These are phyloP conservation scores for Penicillium sp. DNA, from an alignment of 2,329 filamentous ascomycete genomes.

Conservation along the genomic window DNA sequence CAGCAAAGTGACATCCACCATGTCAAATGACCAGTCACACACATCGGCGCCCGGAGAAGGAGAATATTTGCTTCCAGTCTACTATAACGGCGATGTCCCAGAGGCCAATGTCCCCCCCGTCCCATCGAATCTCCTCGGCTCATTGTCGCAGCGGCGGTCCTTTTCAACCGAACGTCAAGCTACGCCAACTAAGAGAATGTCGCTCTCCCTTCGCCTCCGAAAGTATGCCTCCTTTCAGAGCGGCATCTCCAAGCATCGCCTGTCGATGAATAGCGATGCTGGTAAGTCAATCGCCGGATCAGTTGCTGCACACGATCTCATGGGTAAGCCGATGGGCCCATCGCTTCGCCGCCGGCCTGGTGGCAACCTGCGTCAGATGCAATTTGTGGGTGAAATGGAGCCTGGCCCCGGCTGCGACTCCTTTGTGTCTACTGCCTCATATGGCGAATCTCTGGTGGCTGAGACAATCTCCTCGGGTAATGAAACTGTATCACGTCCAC, in stretches of 20 bases:
- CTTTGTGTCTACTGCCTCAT: constrained; percentile 42
- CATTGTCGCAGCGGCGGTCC: constrained; percentile 31
- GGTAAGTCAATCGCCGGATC: constrained; percentile 23
- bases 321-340: constrained; percentile 45
- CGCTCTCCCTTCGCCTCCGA: constrained; percentile 43
- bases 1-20: constrained; percentile 4
- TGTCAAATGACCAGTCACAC: constrained; percentile 20
- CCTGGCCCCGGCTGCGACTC: constrained; percentile 42
- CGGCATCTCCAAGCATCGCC: constrained; percentile 40
- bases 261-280: constrained; percentile 32
- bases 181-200: constrained; percentile 31
- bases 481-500: constrained; percentile 28
- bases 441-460: constrained; percentile 34
- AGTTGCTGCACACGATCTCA: constrained; percentile 22
- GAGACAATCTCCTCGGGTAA: constrained; percentile 25
- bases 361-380: constrained; percentile 71
- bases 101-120: constrained; percentile 18
- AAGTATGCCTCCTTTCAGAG: constrained; percentile 53
- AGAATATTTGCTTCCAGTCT: constrained; percentile 35
- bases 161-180: constrained; percentile 34
- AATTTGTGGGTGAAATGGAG: constrained; percentile 66
- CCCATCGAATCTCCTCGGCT: constrained; percentile 23
- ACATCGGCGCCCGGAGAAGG: constrained; percentile 30
- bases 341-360: constrained; percentile 73
- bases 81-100: constrained; percentile 31